These are phyloP conservation scores for Tulasnella sp. DNA, from an alignment of 768 basidiomycete species.

Conservation along the genomic window DNA sequence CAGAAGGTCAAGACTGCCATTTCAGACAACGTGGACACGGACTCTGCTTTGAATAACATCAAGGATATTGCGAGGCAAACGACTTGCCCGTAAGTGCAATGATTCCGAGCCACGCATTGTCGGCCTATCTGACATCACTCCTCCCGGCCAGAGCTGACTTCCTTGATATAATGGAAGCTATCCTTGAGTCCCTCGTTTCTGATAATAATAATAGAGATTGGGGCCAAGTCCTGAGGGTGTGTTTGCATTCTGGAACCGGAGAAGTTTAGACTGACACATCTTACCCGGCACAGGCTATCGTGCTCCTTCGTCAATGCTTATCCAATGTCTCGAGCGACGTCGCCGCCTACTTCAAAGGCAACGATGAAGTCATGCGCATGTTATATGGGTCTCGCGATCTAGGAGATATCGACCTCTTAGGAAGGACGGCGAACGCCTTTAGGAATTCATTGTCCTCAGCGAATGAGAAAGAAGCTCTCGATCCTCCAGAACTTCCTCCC, in stretches of 20 bases:
- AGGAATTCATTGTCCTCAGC: background rate
- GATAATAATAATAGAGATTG: slow-evolving; percentile 12
- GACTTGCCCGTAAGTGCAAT: slow-evolving; percentile 18
- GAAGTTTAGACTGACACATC: background rate
- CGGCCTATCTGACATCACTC: background rate
- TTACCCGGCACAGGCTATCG: slow-evolving; percentile 7
- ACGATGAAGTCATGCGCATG: slow-evolving; percentile 7
- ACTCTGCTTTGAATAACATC: slow-evolving; percentile 17
- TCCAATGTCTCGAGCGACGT: slow-evolving; percentile 24
- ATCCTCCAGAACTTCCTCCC: background rate
- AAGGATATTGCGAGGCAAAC: slow-evolving; percentile 22
- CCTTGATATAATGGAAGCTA: slow-evolving; percentile 24
- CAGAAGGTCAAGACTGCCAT: slow-evolving; percentile 16
- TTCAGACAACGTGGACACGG: slow-evolving; percentile 1
- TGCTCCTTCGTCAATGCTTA: slow-evolving; percentile 23
- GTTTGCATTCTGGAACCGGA: background rate
- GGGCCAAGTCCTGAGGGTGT: slow-evolving; percentile 23
- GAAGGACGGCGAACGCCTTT: background rate
- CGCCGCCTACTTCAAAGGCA: slow-evolving; percentile 19
- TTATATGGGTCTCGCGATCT: slow-evolving; percentile 5
- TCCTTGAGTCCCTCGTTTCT: slow-evolving; percentile 20
- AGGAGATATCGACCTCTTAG: slow-evolving; percentile 8
- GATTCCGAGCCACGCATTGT: background rate
- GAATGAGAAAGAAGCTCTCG: background rate
- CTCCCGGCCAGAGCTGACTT: slow-evolving; percentile 7